Evolutionary conservation across 352 stramenopile genomes (phyloP).

Genomic region (Chrysophaeum taylorii): DNA sequence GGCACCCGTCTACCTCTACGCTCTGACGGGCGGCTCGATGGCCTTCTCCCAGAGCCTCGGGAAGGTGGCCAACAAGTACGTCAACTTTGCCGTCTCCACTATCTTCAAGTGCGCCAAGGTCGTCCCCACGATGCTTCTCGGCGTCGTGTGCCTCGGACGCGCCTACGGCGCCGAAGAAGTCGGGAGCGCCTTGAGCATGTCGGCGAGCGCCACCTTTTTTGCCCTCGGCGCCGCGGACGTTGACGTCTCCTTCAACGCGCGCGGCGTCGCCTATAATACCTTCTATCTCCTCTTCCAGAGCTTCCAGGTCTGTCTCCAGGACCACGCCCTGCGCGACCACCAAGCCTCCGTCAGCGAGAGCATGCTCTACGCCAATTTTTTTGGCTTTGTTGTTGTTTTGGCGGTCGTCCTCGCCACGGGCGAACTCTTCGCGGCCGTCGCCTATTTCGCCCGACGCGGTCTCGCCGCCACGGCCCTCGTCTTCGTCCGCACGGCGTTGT

Average conservation of each 20-base stretch:
- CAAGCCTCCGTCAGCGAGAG: background rate
- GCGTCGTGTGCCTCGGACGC: background rate
- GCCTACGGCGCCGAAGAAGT: background rate
- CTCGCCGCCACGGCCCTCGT: background rate
- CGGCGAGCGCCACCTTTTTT: background rate
- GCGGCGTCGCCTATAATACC: background rate
- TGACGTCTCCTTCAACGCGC: background rate
- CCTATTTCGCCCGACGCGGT: background rate
- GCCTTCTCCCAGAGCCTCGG: background rate
- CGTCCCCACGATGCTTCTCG: background rate
- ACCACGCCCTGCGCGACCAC: background rate
- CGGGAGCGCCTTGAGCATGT: background rate
- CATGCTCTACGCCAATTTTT: background rate
- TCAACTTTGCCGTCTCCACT: background rate
- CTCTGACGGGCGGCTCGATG: background rate
- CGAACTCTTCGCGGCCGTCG: background rate
- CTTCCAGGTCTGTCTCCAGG: background rate
- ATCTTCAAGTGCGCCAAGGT: slow-evolving; percentile 6
- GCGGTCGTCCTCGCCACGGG: background rate
- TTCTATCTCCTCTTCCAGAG: background rate
- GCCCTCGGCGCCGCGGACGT: background rate
- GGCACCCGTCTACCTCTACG: background rate
- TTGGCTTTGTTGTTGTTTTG: background rate
- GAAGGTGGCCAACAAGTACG: slow-evolving; percentile 6
- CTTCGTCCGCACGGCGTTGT: background rate